Conservation (phyloP, 805 yeast species). For the Wickerhamomyces canadensis region DNA sequence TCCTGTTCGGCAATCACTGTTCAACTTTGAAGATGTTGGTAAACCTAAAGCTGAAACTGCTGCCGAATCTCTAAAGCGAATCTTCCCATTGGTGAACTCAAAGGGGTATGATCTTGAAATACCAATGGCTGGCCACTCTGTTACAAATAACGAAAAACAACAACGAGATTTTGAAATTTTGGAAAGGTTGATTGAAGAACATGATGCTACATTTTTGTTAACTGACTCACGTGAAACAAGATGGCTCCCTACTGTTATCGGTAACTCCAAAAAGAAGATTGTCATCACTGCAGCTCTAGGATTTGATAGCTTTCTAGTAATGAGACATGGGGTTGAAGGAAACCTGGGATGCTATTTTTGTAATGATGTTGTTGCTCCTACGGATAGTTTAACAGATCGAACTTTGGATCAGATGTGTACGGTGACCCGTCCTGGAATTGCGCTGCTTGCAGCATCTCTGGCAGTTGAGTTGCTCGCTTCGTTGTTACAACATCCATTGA, state of each 20-base stretch:
- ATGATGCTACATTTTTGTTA: constrained; percentile 74
- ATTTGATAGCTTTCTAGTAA: constrained; percentile 86
- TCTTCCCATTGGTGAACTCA: constrained; percentile 74
- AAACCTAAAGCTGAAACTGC: constrained; percentile 74
- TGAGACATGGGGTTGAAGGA: constrained; percentile 71
- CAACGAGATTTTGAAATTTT: constrained; percentile 47
- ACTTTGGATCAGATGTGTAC: constrained; percentile 98
- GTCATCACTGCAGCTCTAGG: constrained; percentile 94
- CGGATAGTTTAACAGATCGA: constrained; percentile 79
- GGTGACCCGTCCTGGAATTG: constrained; percentile 95
- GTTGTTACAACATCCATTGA: constrained; percentile 58
- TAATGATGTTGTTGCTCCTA: constrained; percentile 92
- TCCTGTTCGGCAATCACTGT: constrained; percentile 93
- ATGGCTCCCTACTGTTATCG: constrained; percentile 93
- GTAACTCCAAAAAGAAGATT: constrained; percentile 57
- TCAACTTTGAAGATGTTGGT: constrained; percentile 75
- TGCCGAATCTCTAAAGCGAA: constrained; percentile 60
- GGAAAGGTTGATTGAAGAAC: constrained; percentile 47
- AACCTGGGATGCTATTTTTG: constrained; percentile 89
- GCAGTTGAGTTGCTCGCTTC: constrained; percentile 83
- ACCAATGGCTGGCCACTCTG: constrained; percentile 95
- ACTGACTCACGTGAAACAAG: constrained; percentile 96
- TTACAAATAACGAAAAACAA: constrained; percentile 50
- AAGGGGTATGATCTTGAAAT: constrained; percentile 64
- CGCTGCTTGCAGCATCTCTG: constrained; percentile 77